Base-by-base conservation (phyloP, 106 monocot species). In the Acorus gramineus region DNA sequence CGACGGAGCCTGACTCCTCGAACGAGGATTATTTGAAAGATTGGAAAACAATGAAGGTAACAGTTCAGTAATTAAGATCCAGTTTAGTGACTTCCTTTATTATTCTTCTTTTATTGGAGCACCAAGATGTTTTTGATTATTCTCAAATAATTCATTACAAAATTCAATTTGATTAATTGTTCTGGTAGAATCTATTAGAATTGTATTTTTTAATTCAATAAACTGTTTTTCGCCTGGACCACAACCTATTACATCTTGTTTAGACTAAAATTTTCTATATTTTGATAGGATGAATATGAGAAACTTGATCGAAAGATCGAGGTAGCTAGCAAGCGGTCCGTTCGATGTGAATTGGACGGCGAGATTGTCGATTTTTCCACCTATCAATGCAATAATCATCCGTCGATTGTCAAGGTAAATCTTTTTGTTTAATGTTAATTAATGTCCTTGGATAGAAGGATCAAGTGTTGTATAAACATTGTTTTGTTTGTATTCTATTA, bases 11-110 rank as follows among this genome's bases (percentile, higher is more conserved):
- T 43, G 66, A 11, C 7, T 1, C 11, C 62, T 8, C 5, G 11
- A 8, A 2, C n/a, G 4, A n/a, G 44, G 66, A 28, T 5, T 67
- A 55, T 11, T 53, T 55, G 52, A 9, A 46, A 1, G 55, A 67
- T 55, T 67, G 50, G 44, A 8, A 10, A n/a, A 53, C 6, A 9
- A 14, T 67, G 49, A 67, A 67, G 66, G 66, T 67, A 55, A 3
- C 44, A 13, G 7, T 7, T 28, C 28, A 28, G 28, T 28, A 28
- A 28, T 28, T 28, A 28, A 28, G 42, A 12, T 66, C 14, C 8
- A 54, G 7, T 14, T 11, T 8, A 66, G 2, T 28, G 43, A 42
- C 50, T 4, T 42, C 14, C 5, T 52, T 7, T 43, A 66, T n/a
- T n/a, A 12, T 9, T 43, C 13, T 10, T 11, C 4, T 2, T 4